phyloP scores from a whole-genome alignment of 1,284 basidiomycete species.

The Rhodotorula sp. region DNA sequence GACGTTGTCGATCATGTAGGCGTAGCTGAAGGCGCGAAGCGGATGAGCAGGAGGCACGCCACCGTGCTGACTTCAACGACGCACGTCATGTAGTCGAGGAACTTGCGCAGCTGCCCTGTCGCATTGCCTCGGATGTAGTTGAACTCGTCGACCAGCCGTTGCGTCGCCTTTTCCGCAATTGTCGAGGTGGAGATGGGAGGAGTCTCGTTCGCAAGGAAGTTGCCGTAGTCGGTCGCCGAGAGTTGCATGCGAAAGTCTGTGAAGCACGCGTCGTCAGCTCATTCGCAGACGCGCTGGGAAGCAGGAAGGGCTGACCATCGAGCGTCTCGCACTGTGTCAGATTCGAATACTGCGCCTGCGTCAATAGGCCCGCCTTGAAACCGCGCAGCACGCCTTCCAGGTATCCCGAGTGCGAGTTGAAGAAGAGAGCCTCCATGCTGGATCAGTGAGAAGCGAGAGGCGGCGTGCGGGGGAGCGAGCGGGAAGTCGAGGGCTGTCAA shows the following conservation, averaged over 20 bases:
- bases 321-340: slow-evolving; percentile 96
- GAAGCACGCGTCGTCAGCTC: background rate
- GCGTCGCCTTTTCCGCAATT: slow-evolving; percentile 92
- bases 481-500: background rate
- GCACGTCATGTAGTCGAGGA: slow-evolving; percentile 95
- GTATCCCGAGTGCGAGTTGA: slow-evolving; percentile 80
- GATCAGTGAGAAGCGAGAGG: background rate
- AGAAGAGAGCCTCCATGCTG: slow-evolving; percentile 68
- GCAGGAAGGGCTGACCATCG: slow-evolving; percentile 67
- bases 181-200: slow-evolving; percentile 92
- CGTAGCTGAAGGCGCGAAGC: slow-evolving; percentile 62
- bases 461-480: background rate
- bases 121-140: slow-evolving; percentile 90
- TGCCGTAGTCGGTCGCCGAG: slow-evolving; percentile 95
- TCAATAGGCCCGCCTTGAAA: slow-evolving; percentile 89
- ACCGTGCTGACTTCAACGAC: slow-evolving; percentile 36
- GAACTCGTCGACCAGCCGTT: slow-evolving; percentile 94
- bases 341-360: slow-evolving; percentile 85
- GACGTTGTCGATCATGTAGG: slow-evolving; percentile 99
- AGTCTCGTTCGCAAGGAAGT: slow-evolving; percentile 95
- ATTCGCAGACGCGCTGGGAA: background rate
- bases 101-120: slow-evolving; percentile 83
- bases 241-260: slow-evolving; percentile 88
- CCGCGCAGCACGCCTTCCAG: slow-evolving; percentile 91
- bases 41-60: background rate